Evolutionary conservation across 805 yeast species (phyloP), one percentile per base, ranked within the genome.

Genomic region (Candida namnaoensis): DNA sequence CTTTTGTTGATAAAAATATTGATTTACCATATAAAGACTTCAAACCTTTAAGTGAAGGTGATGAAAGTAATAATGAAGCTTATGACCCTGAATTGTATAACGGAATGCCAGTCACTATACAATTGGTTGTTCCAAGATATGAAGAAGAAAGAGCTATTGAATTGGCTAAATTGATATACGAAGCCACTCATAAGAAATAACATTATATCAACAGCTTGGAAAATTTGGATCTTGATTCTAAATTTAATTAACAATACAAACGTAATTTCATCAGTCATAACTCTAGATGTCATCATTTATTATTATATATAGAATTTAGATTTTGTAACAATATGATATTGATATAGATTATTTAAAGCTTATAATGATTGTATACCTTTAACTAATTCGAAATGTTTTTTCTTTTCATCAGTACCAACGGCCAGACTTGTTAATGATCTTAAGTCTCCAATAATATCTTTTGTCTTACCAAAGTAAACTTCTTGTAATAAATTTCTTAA

Each of bases 381-480:
- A 36, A 64, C 56, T 5, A 65, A 48, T 39, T 62, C 63, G n/a
- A 56, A 50, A 34, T 64, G 69, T 12, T 53, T 56, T 11, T 46
- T 45, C 43, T 59, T 58, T 23, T 52, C 60, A 11, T 41, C 38
- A 28, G 48, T 48, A 30, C 51, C 51, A 5, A 49, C 41, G 8
- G 52, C 33, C 14, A 51, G 38, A 8, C 50, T 48, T 3, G 44
- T 42, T 27, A 54, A 39, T 12, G 66, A 72, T 57, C 88, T 72
- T 34, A 81, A 64, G 49, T 82, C 88, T 26, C 84, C 81, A 37
- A 90, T 69, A 39, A 93, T 82, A 56, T 91, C 96, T 55, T 86
- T 80, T 15, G 96, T 86, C 67, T 91, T 91, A 53, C 95, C 97
- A 57, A 91, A 91, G 60, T 91, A 91, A 26, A 91, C 97, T 48